Base-by-base conservation (phyloP, 345 rosid genomes). In the Triadica sebifera region DNA sequence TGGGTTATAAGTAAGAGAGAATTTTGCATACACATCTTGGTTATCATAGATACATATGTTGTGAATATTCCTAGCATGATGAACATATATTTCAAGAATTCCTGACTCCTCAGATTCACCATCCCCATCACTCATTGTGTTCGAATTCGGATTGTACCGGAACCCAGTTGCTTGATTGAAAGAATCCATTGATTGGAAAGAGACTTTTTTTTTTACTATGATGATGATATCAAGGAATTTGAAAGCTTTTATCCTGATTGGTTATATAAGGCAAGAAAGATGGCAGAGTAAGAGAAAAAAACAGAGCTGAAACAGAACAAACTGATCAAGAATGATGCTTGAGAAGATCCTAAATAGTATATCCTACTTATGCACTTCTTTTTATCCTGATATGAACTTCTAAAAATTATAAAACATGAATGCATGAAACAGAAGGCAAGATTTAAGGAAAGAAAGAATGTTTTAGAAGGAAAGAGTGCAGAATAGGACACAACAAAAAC, bases 31-130 rank as follows among this genome's bases (percentile, higher is more conserved):
- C 47, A 95, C 97, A 73, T 95, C 99, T 82, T 95, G 99, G 72
- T 95, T 89, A 38, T 92, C 94, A 63, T 95, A 95, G 84, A 95
- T 92, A 63, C 99, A 95, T 25, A 95, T 95, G 88, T 95, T 92
- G 87, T 95, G 98, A 66, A 95, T 95, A 80, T 95, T 91, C 85
- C 93, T 88, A 37, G 98, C 98, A 70, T 92, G 87, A 68, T 94
- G 97, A 74, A 94, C 92, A 72, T 74, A 87, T 60, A 94, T 87
- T 80, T 90, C 89, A 29, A 94, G 96, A 67, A 92, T 73, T 6
- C 89, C 88, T 0, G 85, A 86, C 65, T 85, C 82, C 37, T 75
- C 87, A 25, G 88, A 72, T 52, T 81, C 86, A n/a, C 41, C 85
- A 34, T 78, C 88, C 38, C 55, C 79, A 71, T 77, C 78, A 4